These are phyloP conservation scores for Nannochloropsis granulata DNA, from an alignment of 108 stramenopile species.

Conservation along the genomic window DNA sequence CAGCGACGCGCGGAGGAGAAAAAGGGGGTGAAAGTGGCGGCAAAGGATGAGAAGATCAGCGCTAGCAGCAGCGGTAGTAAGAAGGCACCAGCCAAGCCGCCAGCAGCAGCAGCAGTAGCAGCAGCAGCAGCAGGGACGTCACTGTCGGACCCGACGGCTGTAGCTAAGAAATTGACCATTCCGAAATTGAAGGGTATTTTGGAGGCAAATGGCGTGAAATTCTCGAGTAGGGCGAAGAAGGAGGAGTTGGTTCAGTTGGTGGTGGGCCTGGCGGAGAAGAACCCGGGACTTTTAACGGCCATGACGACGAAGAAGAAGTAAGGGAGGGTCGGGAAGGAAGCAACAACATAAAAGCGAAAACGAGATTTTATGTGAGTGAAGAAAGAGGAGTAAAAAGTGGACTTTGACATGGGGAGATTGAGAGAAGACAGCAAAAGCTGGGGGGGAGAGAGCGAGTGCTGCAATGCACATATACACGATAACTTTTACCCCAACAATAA, in stretches of 20 bases:
- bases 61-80: neutral
- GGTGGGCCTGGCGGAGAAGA: neutral
- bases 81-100: neutral
- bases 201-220: neutral
- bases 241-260: neutral
- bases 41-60: neutral
- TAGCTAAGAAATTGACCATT: neutral
- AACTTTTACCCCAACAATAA: too few species aligned
- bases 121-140: neutral
- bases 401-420: neutral
- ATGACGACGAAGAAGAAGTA: neutral
- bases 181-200: neutral
- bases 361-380: neutral
- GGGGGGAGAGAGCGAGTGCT: neutral
- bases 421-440: too few species aligned
- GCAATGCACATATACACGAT: neutral
- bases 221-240: neutral
- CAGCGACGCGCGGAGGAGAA: neutral
- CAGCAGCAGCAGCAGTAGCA: neutral
- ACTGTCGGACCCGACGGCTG: neutral
- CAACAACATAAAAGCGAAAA: neutral
- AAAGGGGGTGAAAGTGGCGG: neutral
- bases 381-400: neutral
- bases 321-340: neutral
- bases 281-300: neutral